Percentiles rank a stretch among this genome's conserved stretches.
Evolutionary conservation across 495 filamentous ascomycete species (phyloP).

Genomic region (Terfezia claveryi): DNA sequence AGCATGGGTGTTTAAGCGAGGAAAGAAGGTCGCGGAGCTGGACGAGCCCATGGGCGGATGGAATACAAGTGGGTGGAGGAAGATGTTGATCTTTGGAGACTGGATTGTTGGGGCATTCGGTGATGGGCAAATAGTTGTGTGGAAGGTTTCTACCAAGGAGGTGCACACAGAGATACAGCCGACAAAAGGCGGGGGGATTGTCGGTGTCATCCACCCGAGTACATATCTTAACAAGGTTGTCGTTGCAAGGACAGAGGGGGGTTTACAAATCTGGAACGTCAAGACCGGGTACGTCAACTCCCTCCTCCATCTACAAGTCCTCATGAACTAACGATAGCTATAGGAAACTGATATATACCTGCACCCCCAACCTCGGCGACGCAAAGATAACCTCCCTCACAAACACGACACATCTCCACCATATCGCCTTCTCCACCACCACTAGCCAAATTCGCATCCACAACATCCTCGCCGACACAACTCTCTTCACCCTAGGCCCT

Average conservation of each 20-base stretch:
- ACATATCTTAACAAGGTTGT: slow-evolving; percentile 94
- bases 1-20: slow-evolving; percentile 85
- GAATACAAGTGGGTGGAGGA: slow-evolving; percentile 21
- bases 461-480: slow-evolving; percentile 54
- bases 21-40: slow-evolving; percentile 63
- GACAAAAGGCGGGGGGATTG: slow-evolving; percentile 2
- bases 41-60: slow-evolving; percentile 28
- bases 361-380: slow-evolving; percentile 31
- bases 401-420: slow-evolving; percentile 56
- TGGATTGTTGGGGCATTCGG: slow-evolving; percentile 71
- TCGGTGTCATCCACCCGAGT: slow-evolving; percentile 12
- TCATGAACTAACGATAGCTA: not conserved
- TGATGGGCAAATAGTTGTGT: slow-evolving; percentile 56
- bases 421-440: slow-evolving; percentile 74
- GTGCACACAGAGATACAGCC: slow-evolving; percentile 44
- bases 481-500: slow-evolving; percentile 41
- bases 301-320: too few relatives aligned
- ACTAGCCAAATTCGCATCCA: slow-evolving; percentile 57
- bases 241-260: slow-evolving; percentile 64
- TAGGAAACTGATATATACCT: slow-evolving; percentile 57
- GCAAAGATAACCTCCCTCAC: slow-evolving; percentile 66
- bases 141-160: slow-evolving; percentile 64
- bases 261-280: slow-evolving; percentile 91
- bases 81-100: slow-evolving; percentile 63
- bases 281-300: slow-evolving; percentile 36